A percentile compares a stretch with the other conserved stretches of the same genome.
phyloP scores from a whole-genome alignment of 208 protist genomes.

The Trypanosoma conorhini region DNA sequence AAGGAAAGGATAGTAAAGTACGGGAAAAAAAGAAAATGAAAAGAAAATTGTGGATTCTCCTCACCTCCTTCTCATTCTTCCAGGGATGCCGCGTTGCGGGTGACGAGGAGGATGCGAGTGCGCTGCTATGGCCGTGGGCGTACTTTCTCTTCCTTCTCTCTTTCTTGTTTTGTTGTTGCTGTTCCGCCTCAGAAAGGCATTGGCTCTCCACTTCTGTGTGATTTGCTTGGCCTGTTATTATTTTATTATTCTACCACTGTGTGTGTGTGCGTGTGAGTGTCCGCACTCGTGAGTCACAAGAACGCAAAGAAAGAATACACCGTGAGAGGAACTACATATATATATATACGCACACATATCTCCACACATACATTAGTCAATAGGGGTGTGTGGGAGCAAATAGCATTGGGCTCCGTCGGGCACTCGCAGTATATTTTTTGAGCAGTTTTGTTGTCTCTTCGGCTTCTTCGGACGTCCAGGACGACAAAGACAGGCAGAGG shows the following conservation, averaged over 20 bases:
- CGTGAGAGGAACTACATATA: neutral
- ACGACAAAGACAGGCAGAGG: neutral
- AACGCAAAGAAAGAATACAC: neutral
- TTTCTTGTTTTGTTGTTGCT: neutral
- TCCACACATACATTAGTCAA: neutral
- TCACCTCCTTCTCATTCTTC: constrained; percentile 1
- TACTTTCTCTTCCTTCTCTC: neutral
- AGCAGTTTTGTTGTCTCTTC: neutral
- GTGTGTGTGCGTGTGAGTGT: neutral
- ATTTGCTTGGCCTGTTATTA: neutral
- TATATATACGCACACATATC: neutral
- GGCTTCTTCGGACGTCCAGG: neutral
- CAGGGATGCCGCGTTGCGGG: neutral
- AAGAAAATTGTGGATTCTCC: neutral
- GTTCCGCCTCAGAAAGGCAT: neutral
- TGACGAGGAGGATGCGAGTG: neutral
- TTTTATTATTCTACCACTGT: neutral
- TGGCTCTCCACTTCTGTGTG: neutral
- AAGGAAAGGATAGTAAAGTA: neutral
- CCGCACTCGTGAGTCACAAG: neutral
- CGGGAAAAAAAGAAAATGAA: neutral
- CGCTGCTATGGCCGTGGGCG: neutral
- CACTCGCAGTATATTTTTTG: neutral
- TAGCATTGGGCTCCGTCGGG: neutral
- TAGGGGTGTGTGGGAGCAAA: neutral